phyloP scores from a whole-genome alignment of 148 eudicot species.

The Camellia japonica region DNA sequence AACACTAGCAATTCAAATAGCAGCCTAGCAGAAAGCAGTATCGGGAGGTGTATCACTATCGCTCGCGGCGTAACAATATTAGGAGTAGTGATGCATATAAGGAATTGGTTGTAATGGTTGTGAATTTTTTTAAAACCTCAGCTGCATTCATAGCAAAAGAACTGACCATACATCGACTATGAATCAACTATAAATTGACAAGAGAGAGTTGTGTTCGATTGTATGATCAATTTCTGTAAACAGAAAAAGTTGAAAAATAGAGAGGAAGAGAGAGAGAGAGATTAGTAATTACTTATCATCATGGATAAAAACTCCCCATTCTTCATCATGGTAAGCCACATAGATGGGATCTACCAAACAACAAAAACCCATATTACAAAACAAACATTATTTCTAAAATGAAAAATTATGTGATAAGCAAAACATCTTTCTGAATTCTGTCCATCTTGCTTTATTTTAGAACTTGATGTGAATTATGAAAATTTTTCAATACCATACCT shows the following conservation, averaged over 20 bases:
- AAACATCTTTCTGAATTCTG: too few species aligned
- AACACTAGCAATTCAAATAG: conserved; percentile 72
- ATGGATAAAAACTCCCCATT: conserved; percentile 87
- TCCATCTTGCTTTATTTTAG: neutral
- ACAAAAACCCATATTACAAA: neutral
- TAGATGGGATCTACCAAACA: conserved; percentile 58
- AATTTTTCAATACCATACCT: conserved; percentile 29
- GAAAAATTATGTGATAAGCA: neutral
- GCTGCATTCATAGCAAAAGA: too few species aligned
- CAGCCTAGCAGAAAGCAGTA: conserved; percentile 29
- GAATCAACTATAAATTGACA: too few species aligned
- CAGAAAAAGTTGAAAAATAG: too few species aligned
- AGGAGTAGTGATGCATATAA: too few species aligned
- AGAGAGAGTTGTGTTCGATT: neutral
- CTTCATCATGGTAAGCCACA: conserved; percentile 82
- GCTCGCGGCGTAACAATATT: too few species aligned
- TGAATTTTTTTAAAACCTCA: too few species aligned
- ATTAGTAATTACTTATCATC: conserved; percentile 59
- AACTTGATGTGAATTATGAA: too few species aligned
- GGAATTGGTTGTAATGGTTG: too few species aligned
- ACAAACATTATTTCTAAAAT: neutral
- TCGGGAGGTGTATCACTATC: neutral
- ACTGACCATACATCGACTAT: too few species aligned
- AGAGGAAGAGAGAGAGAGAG: neutral
- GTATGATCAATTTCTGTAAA: too few species aligned